Base-by-base conservation (phyloP, 371 early-diverging fungal genomes). In the Mucor saturninus region DNA sequence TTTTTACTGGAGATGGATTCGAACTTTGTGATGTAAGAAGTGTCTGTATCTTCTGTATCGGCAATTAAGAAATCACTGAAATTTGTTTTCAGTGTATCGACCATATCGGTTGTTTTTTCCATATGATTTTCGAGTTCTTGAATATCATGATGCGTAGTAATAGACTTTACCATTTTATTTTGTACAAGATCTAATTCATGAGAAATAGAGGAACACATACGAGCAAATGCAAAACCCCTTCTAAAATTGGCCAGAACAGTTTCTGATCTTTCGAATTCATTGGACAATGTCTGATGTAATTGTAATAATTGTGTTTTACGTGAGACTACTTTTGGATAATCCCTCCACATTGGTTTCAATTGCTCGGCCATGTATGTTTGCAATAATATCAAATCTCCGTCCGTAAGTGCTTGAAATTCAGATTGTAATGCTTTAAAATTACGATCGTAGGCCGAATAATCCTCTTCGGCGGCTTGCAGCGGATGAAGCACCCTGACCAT, bases 161-260 rank as follows among this genome's bases (percentile, higher is more conserved):
- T 72, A 0, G 73, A 69, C 48, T 74, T 75, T 50, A 79, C 72
- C 75, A 80, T 79, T 37, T 68, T 65, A 49, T 73, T 52, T 50
- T 83, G 73, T 26, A 83, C 75, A 31, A 75, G 58, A 30, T 83
- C 81, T 13, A 83, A 61, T 15, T 78, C 83, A 35, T 73, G 76
- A 1, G 79, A 75, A 6, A 83, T 79, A 1, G 69, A 59, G 0
- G 49, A 15, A 37, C 72, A 72, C 39, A 60, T 57, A 8, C 73
- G 68, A 13, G 72, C 65, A 74, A 79, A 79, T 1, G 62, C 51
- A 63, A 67, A 74, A 1, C 75, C 75, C 14, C 68, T 60, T 46
- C 71, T 58, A 50, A 76, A 79, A 2, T 49, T 51, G 15, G 64
- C 52, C 2, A 79, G 39, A 9, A 61, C 54, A 5, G 35, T 54